Evolutionary conservation across 148 eudicot species (phyloP).

Genomic region (Euryodendron excelsum): DNA sequence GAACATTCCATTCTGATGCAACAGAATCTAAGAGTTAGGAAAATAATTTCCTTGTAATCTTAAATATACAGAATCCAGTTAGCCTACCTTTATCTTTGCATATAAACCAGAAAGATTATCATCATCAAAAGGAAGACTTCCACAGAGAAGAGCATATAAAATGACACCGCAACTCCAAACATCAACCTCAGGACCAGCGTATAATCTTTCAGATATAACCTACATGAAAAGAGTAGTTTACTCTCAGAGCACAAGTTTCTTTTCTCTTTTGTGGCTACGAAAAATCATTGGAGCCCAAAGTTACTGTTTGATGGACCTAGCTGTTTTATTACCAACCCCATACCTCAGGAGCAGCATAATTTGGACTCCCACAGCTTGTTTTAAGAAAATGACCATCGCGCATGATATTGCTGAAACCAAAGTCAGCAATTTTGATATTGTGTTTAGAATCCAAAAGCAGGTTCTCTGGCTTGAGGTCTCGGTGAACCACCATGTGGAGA

Average conservation of each 20-base stretch:
- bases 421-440: constrained; percentile 79
- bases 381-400: constrained; percentile 85
- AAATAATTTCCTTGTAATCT: not conserved
- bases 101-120: constrained; percentile 57
- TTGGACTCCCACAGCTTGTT: constrained; percentile 91
- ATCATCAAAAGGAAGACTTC: constrained; percentile 64
- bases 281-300: not conserved
- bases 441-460: constrained; percentile 62
- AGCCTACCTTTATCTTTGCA: constrained; percentile 53
- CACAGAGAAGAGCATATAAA: constrained; percentile 63
- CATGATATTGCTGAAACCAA: constrained; percentile 86
- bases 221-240: constrained; percentile 10
- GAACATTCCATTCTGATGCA: constrained; percentile 25
- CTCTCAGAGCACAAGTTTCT: not conserved
- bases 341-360: constrained; percentile 93
- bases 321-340: not conserved
- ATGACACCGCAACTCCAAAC: constrained; percentile 70
- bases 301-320: not conserved
- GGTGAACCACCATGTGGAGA: constrained; percentile 82
- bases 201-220: constrained; percentile 62
- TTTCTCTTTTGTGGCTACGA: not conserved
- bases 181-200: constrained; percentile 71
- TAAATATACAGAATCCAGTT: not conserved
- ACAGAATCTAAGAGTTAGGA: not conserved
- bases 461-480: constrained; percentile 86